Base-by-base conservation (phyloP, 768 basidiomycete genomes). In the Bullera alba region DNA sequence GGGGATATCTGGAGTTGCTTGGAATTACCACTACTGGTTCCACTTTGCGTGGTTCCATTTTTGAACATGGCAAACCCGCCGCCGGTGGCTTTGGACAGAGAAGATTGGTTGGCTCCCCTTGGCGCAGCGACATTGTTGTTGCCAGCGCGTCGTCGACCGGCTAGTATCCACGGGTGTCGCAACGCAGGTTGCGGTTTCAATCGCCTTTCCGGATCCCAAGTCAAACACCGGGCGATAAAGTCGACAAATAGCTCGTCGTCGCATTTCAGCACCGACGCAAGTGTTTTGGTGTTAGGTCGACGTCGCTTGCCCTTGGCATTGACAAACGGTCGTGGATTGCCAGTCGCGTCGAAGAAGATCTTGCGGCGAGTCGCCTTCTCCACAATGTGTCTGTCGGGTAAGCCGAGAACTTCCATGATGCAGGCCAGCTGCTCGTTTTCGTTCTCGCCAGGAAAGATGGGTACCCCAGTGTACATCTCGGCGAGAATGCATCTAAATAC, bases 391-490 rank as follows among this genome's bases (percentile, higher is more conserved):
- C 87, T 90, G 59, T 99, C 95, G 0, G 95, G 95, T 25, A 90
- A 76, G 15, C 95, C 95, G 41, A 97, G 81, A 5, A 99, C 87
- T 72, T 99, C 95, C 92, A 99, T 99, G 74, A 99, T 99, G 70
- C 93, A 97, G 4, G 92, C 86, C 47, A 99, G 75, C 61, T 97
- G 95, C 69, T 97, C 92, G 74, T 95, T 90, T 72, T 99, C 93
- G 67, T 96, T 97, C 75, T 99, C 95, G 22, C 95, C 95, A 0
- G 95, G 95, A 74, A 99, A 99, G 61, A 99, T 92, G 1, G 95
- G 95, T 72, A 89, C 95, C 0, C 95, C 95, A 10, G 93, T 97
- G 72, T 86, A 93, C 36, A 99, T 76, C 73, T 99, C 95, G 15
- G 95, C 95, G 46, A 99, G 77, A 56, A 99, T 99, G 66, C 95